Conservation (phyloP, 1,284 basidiomycete genomes). For the Sanguinoderma infundibulare region DNA sequence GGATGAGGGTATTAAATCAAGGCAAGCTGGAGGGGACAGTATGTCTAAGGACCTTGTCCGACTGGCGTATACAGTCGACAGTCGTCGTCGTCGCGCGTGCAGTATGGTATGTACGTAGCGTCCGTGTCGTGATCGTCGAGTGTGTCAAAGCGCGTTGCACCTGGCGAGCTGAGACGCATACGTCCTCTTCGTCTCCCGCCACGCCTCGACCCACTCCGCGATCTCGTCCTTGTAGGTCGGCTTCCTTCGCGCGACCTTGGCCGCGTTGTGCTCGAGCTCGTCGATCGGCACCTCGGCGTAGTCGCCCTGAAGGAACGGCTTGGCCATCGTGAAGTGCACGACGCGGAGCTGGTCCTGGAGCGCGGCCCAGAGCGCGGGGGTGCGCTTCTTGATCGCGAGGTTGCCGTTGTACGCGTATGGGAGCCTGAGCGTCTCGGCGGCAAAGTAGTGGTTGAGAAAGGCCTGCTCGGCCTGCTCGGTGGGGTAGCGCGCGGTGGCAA, state of each 20-base stretch:
- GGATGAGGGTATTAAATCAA: background rate
- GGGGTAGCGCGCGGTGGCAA: constrained; percentile 41
- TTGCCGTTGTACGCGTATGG: constrained; percentile 52
- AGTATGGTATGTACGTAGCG: background rate
- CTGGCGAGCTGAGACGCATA: constrained; percentile 23
- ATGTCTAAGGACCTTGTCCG: too few species aligned
- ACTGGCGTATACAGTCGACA: background rate
- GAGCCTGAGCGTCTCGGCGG: constrained; percentile 40
- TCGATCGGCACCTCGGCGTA: constrained; percentile 30
- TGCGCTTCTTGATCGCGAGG: constrained; percentile 45
- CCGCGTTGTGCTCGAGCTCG: constrained; percentile 28
- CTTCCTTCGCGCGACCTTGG: constrained; percentile 24
- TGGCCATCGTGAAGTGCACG: constrained; percentile 47
- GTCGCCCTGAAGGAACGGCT: constrained; percentile 43
- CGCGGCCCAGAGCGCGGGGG: constrained; percentile 41
- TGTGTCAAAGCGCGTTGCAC: constrained; percentile 17
- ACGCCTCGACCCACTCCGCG: constrained; percentile 38
- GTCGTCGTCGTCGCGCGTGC: background rate
- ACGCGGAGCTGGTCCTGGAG: constrained; percentile 40
- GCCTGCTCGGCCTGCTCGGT: constrained; percentile 46
- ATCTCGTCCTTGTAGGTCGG: constrained; percentile 35
- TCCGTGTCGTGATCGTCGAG: too few species aligned
- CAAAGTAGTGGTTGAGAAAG: constrained; percentile 50
- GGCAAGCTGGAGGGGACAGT: background rate
- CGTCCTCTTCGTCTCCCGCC: constrained; percentile 32